phyloP scores from a whole-genome alignment of 257 asterid genomes.

The Cordia subcordata region DNA sequence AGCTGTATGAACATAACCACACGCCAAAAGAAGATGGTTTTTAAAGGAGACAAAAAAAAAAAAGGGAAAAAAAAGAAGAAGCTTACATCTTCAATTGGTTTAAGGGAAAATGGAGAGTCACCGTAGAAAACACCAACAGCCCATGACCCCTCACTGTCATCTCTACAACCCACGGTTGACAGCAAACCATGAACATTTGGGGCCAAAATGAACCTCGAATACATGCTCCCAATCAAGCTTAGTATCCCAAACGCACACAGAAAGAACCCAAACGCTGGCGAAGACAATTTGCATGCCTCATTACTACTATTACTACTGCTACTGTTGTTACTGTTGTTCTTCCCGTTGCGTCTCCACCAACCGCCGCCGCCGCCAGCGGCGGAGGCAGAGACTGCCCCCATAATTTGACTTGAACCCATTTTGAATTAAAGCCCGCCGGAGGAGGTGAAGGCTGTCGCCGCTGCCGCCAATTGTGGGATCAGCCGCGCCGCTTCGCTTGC shows the following conservation, averaged over 20 bases:
- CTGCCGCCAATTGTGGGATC: background rate
- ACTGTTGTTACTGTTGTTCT: background rate
- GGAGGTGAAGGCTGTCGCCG: too few species aligned
- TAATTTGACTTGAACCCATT: constrained; percentile 35
- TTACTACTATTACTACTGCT: background rate
- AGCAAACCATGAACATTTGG: constrained; percentile 57
- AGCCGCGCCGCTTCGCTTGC: background rate
- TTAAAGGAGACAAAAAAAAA: background rate
- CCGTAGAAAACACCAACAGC: constrained; percentile 85
- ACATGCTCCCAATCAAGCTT: constrained; percentile 65
- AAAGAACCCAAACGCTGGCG: constrained; percentile 51
- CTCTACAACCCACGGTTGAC: constrained; percentile 52
- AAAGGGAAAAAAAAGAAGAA: background rate
- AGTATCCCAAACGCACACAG: constrained; percentile 52
- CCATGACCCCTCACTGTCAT: constrained; percentile 95
- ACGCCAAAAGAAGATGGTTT: background rate
- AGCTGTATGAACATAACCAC: background rate
- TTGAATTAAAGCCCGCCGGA: background rate
- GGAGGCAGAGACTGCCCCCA: constrained; percentile 12
- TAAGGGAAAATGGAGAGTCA: constrained; percentile 83
- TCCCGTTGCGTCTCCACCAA: background rate
- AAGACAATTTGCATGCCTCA: constrained; percentile 17
- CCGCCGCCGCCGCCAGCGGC: constrained; percentile 13
- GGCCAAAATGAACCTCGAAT: constrained; percentile 49
- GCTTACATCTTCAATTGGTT: constrained; percentile 86